Percentiles rank a stretch among this genome's conserved stretches.
phyloP scores from a whole-genome alignment of 2,329 filamentous ascomycete genomes.

The Cyphellophora europaea region DNA sequence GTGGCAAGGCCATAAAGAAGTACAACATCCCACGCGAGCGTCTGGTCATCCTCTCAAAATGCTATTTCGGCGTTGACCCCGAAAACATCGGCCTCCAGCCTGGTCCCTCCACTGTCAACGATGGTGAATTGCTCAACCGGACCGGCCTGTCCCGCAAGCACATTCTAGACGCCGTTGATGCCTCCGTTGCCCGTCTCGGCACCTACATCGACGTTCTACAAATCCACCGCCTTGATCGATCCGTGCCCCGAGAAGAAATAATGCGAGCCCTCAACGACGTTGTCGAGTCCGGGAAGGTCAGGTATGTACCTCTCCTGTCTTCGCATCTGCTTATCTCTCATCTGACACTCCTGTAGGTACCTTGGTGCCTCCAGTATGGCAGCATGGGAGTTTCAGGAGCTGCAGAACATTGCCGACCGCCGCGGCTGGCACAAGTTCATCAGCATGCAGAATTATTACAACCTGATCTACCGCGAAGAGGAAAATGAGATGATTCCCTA shows the following conservation, averaged over 20 bases:
- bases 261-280: slow-evolving; percentile 38
- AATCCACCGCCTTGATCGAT: slow-evolving; percentile 38
- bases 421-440: slow-evolving; percentile 44
- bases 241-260: slow-evolving; percentile 37
- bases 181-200: slow-evolving; percentile 32
- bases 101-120: slow-evolving; percentile 21
- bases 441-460: slow-evolving; percentile 42
- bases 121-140: slow-evolving; percentile 27
- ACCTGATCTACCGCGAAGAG: slow-evolving; percentile 33
- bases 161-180: slow-evolving; percentile 52
- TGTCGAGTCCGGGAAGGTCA: slow-evolving; percentile 31
- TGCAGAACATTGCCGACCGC: slow-evolving; percentile 41
- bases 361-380: slow-evolving; percentile 27
- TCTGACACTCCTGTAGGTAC: too few species aligned
- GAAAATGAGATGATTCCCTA: slow-evolving; percentile 37
- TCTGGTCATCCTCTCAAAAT: slow-evolving; percentile 50
- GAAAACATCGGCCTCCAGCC: slow-evolving; percentile 20
- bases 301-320: slow-evolving; percentile 17
- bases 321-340: slow-evolving; percentile 6
- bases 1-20: slow-evolving; percentile 50
- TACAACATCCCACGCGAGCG: slow-evolving; percentile 48
- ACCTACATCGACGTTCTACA: slow-evolving; percentile 41
- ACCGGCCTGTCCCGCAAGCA: slow-evolving; percentile 46
- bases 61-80: slow-evolving; percentile 30
- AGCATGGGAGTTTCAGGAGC: slow-evolving; percentile 29